Percentiles rank a stretch among this genome's conserved stretches.
Evolutionary conservation across 2,329 filamentous ascomycete genomes (phyloP).

Genomic region (Cyphellophora europaea): DNA sequence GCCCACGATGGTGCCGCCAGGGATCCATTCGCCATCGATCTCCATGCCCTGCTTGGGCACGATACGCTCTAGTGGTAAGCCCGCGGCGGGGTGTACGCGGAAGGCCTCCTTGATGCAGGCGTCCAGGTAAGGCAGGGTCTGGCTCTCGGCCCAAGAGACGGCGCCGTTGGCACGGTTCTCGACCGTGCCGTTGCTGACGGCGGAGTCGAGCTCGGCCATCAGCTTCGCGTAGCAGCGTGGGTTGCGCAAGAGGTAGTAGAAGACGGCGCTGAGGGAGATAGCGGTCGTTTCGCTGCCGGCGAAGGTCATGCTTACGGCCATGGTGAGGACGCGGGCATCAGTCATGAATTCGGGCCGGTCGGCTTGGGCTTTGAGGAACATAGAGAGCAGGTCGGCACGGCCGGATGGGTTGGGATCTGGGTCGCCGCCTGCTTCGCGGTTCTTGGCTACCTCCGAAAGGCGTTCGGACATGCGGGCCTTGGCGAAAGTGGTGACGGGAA

Average conservation of each 20-base stretch:
- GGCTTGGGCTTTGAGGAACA: conserved; percentile 18
- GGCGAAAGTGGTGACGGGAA: conserved; percentile 65
- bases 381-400: conserved; percentile 17
- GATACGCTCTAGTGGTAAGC: conserved; percentile 63
- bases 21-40: conserved; percentile 57
- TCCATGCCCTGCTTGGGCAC: conserved; percentile 55
- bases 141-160: conserved; percentile 46
- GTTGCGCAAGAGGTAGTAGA: conserved; percentile 64
- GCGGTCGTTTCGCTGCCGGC: conserved; percentile 74
- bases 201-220: conserved; percentile 15
- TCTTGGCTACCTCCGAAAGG: conserved; percentile 36
- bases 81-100: conserved; percentile 64
- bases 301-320: conserved; percentile 29
- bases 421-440: conserved; percentile 9
- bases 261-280: conserved; percentile 61
- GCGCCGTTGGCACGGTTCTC: conserved; percentile 6
- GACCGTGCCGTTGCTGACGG: conserved; percentile 13
- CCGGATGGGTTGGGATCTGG: too few species aligned
- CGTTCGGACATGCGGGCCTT: conserved; percentile 58
- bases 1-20: conserved; percentile 64
- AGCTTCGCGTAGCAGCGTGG: conserved; percentile 27
- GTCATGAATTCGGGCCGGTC: conserved; percentile 22
- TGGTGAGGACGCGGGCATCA: conserved; percentile 21
- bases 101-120: conserved; percentile 72
- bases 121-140: conserved; percentile 62